Base-by-base conservation (phyloP, 2,329 filamentous ascomycete species). In the Aspergillus fischeri region DNA sequence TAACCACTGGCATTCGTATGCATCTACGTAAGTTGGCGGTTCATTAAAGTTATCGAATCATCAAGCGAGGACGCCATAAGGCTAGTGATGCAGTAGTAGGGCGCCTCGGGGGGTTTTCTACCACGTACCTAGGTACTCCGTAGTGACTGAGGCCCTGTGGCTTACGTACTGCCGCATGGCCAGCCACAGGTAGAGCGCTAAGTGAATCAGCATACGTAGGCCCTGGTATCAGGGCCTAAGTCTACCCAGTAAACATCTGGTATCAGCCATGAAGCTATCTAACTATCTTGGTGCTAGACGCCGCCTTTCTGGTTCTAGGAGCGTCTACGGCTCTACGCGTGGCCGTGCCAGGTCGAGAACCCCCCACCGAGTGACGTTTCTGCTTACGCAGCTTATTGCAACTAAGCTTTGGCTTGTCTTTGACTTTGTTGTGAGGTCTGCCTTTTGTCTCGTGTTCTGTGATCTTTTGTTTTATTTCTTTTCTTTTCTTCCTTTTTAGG, bases 311-410 rank as follows among this genome's bases (percentile, higher is more conserved):
- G 21, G 11, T 24, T 11, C 42, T 45, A 24, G 42, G n/a, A 21
- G 41, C n/a, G 32, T 35, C 32, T 17, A 29, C 3, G 44, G 25
- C 24, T 21, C 55, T 42, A 60, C 51, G 51, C 58, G 55, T 38
- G 42, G 29, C 52, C 47, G 48, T 54, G 47, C 51, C 44, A 52
- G 47, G 50, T 52, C 50, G 48, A 49, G 49, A 53, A 57, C 61
- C 8, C 62, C 62, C 62, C 61, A 63, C 62, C 53, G 51, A 56
- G 55, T 65, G 61, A 62, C 63, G 62, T 63, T 54, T 64, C 56
- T 53, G 62, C 61, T 64, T 59, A 64, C 62, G 62, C 57, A 63
- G 59, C 52, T 56, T 53, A 51, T 24, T 24, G 21, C 44, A 47
- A 47, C 44, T 47, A 47, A 47, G 44, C 44, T 47, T 47, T 10